Evolutionary conservation across 2,329 filamentous ascomycete species (phyloP).

Genomic region (Claviceps quebecensis): DNA sequence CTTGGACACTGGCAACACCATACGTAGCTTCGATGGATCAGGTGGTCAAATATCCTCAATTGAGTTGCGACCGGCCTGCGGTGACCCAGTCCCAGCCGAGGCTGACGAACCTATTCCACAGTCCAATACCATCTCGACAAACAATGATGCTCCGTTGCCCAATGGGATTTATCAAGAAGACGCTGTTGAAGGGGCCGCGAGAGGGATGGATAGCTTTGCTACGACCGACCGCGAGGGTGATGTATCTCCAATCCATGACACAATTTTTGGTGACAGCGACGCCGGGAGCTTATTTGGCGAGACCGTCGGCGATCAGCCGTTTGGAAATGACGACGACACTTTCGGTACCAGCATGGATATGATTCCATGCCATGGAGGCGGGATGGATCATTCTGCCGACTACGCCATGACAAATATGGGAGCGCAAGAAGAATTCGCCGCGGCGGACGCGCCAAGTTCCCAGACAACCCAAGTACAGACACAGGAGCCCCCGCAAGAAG

Average conservation of each 20-base stretch:
- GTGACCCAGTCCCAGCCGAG: constrained; percentile 60
- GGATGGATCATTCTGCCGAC: constrained; percentile 28
- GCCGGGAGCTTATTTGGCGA: constrained; percentile 83
- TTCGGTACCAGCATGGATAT: constrained; percentile 61
- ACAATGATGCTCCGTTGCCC: constrained; percentile 47
- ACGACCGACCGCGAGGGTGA: constrained; percentile 32
- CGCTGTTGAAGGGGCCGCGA: constrained; percentile 3
- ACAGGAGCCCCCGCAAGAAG: constrained; percentile 2
- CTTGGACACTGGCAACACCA: constrained; percentile 67
- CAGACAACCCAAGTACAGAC: constrained; percentile 1
- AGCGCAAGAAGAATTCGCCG: not conserved
- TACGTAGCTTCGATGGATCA: constrained; percentile 61
- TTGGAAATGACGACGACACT: constrained; percentile 73
- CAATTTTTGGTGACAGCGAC: constrained; percentile 68
- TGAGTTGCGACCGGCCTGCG: constrained; percentile 67
- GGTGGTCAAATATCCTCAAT: constrained; percentile 79
- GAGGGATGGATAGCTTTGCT: constrained; percentile 12
- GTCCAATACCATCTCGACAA: constrained; percentile 63
- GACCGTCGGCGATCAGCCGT: constrained; percentile 44
- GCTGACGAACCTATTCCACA: constrained; percentile 39
- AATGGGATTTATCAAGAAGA: constrained; percentile 31
- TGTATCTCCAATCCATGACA: constrained; percentile 59
- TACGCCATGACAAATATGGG: constrained; percentile 26
- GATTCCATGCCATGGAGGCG: constrained; percentile 24
- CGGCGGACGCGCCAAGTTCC: not conserved